These are phyloP conservation scores for Entoloma clypeatum DNA, from an alignment of 1,284 basidiomycete species.

Conservation along the genomic window DNA sequence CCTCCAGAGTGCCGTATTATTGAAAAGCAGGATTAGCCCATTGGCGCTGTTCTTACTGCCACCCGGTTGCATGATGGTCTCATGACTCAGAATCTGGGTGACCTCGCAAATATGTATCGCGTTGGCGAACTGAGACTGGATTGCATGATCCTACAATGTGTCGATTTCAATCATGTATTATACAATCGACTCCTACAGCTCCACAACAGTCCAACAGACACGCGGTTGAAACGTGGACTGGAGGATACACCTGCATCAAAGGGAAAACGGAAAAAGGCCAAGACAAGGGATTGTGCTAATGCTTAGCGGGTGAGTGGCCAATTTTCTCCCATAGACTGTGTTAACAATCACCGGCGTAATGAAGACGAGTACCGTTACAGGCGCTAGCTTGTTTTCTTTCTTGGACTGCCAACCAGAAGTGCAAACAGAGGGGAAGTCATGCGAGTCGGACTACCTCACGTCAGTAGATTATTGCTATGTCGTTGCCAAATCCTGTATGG, in stretches of 20 bases:
- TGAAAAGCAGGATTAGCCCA: neutral
- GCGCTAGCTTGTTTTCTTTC: too few relatives aligned
- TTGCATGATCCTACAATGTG: constrained; percentile 13
- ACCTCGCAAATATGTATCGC: neutral
- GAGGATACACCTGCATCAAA: too few relatives aligned
- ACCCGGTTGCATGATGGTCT: neutral
- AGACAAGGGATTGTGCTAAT: too few relatives aligned
- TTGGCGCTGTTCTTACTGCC: neutral
- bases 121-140: constrained; percentile 7
- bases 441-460: too few relatives aligned
- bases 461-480: too few relatives aligned
- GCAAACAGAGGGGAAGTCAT: too few relatives aligned
- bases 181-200: constrained; percentile 7
- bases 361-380: too few relatives aligned
- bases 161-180: constrained; percentile 11
- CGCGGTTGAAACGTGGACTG: neutral
- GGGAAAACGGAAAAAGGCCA: neutral
- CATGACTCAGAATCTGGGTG: neutral
- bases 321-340: too few relatives aligned
- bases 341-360: too few relatives aligned
- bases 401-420: too few relatives aligned
- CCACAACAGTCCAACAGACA: neutral
- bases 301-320: too few relatives aligned
- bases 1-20: neutral
- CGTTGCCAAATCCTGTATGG: too few relatives aligned